Conservation (phyloP, 306 rosid genomes). For the Myrica gale region DNA sequence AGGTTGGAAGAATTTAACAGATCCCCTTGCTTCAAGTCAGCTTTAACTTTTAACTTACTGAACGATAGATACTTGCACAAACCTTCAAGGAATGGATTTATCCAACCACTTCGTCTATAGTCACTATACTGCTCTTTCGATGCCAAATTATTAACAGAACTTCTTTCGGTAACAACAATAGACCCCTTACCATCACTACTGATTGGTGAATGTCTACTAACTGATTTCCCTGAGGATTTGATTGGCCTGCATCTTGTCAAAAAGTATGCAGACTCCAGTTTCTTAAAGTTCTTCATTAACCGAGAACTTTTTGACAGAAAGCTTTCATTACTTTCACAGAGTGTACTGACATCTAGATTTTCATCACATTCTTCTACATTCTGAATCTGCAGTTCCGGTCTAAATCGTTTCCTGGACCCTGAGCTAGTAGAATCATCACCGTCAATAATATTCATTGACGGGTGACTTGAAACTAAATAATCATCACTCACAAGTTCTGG, state of each 20-base stretch:
- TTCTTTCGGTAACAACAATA: constrained; percentile 55
- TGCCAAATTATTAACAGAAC: constrained; percentile 58
- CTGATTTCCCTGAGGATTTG: constrained; percentile 46
- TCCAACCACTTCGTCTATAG: constrained; percentile 73
- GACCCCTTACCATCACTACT: constrained; percentile 77
- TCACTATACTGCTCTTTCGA: constrained; percentile 56
- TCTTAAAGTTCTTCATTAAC: constrained; percentile 86
- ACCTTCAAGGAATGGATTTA: constrained; percentile 91
- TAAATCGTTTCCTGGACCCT: constrained; percentile 78
- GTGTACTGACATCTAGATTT: constrained; percentile 42
- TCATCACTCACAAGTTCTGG: constrained; percentile 48
- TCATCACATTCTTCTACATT: constrained; percentile 60
- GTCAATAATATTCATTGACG: constrained; percentile 45
- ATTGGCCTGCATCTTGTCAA: constrained; percentile 68
- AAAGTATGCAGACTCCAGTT: constrained; percentile 82
- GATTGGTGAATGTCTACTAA: constrained; percentile 50
- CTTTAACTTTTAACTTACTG: constrained; percentile 79
- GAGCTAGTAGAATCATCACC: constrained; percentile 53
- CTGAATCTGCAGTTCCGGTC: constrained; percentile 41
- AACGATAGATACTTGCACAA: constrained; percentile 91
- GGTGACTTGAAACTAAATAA: constrained; percentile 57
- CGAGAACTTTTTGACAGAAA: constrained; percentile 62
- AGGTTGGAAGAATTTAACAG: constrained; percentile 90
- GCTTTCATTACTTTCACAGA: constrained; percentile 38
- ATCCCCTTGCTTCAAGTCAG: constrained; percentile 98